Percentiles rank a stretch among this genome's conserved stretches.
phyloP scores from a whole-genome alignment of 805 yeast genomes.

The Kuraishia molischiana region DNA sequence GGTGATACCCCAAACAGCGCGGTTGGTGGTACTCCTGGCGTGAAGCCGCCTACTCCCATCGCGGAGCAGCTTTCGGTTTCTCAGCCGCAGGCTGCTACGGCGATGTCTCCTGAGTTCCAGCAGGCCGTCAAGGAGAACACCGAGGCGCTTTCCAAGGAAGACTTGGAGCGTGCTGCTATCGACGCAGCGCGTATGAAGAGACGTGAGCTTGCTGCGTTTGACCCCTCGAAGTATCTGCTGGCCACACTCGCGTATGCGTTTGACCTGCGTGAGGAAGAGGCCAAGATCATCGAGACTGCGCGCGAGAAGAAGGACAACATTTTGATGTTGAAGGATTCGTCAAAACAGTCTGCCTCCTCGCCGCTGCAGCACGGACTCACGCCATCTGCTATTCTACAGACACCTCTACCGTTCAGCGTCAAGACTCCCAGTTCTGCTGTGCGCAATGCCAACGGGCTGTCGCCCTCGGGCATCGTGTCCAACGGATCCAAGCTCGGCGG shows the following conservation, averaged over 20 bases:
- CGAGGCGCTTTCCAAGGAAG: constrained; percentile 19
- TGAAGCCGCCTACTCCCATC: constrained; percentile 4
- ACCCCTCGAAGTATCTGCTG: constrained; percentile 38
- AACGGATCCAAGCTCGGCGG: neutral
- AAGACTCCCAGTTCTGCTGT: constrained; percentile 19
- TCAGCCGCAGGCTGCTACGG: neutral
- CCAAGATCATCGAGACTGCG: constrained; percentile 14
- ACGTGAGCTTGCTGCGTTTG: constrained; percentile 32
- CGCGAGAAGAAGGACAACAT: constrained; percentile 5
- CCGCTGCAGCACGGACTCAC: constrained; percentile 16
- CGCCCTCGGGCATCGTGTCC: neutral
- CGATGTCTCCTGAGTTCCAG: constrained; percentile 19
- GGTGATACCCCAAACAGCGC: constrained; percentile 5
- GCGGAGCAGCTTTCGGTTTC: constrained; percentile 2
- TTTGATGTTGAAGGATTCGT: neutral
- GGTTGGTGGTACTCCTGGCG: constrained; percentile 4
- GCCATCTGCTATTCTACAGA: constrained; percentile 28
- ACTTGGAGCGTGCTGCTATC: constrained; percentile 11
- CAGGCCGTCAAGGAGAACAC: constrained; percentile 18
- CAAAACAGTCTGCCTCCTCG: constrained; percentile 3
- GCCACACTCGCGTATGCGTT: constrained; percentile 42
- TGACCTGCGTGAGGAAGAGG: constrained; percentile 31
- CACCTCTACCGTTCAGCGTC: constrained; percentile 24
- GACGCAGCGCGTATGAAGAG: constrained; percentile 35
- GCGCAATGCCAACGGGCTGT: neutral